These are phyloP conservation scores for Medicago arabica DNA, from an alignment of 306 rosid species.

Conservation along the genomic window DNA sequence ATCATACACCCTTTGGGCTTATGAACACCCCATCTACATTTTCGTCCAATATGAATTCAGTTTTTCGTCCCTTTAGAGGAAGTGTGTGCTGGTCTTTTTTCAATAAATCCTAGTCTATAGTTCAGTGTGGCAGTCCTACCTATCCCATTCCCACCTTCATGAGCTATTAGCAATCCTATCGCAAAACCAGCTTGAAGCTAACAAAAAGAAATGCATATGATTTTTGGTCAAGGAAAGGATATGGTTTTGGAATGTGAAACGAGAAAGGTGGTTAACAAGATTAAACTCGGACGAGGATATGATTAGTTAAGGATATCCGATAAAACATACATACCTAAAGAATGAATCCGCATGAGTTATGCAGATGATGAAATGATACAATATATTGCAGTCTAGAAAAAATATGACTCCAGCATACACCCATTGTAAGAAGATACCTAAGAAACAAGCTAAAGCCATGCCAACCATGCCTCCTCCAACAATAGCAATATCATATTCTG, in stretches of 20 bases:
- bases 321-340: constrained; percentile 20
- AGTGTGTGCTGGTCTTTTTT: too few relatives aligned
- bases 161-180: too few relatives aligned
- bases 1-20: too few relatives aligned
- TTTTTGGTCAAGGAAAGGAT: too few relatives aligned
- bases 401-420: constrained; percentile 6
- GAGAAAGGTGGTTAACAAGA: neutral
- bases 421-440: constrained; percentile 62
- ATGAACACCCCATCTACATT: too few relatives aligned
- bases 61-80: too few relatives aligned
- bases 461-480: constrained; percentile 99
- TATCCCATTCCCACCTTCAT: too few relatives aligned
- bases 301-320: constrained; percentile 2
- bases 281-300: constrained; percentile 5
- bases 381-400: constrained; percentile 9
- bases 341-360: neutral
- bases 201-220: too few relatives aligned
- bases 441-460: constrained; percentile 88
- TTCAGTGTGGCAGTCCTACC: too few relatives aligned
- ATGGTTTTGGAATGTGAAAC: constrained; percentile 3
- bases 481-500: constrained; percentile 85
- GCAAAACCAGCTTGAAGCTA: too few relatives aligned
- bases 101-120: too few relatives aligned
- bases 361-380: constrained; percentile 13
- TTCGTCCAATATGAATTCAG: too few relatives aligned